phyloP scores from a whole-genome alignment of 1,284 basidiomycete genomes.

The Sporisorium scitamineum region DNA sequence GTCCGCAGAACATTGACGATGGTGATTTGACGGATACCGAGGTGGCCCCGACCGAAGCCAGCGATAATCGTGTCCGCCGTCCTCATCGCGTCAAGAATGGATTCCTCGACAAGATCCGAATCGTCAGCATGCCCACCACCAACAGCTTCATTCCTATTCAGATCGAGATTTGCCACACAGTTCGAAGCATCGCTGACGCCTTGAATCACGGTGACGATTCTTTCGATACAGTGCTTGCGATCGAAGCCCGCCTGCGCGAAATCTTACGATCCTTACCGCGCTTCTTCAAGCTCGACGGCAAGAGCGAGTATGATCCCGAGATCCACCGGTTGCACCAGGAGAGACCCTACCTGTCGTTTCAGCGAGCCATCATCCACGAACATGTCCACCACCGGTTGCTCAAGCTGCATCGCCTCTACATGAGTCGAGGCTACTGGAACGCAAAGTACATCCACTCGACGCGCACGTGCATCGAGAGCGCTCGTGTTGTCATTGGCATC shows the following conservation, averaged over 20 bases:
- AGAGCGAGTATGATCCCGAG: conserved; percentile 57
- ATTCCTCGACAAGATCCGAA: conserved; percentile 35
- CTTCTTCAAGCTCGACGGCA: conserved; percentile 54
- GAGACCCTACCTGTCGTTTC: conserved; percentile 57
- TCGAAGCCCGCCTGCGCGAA: conserved; percentile 52
- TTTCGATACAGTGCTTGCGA: conserved; percentile 50
- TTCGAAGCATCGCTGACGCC: conserved; percentile 46
- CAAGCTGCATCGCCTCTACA: conserved; percentile 57
- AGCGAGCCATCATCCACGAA: conserved; percentile 56
- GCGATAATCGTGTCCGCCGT: conserved; percentile 12
- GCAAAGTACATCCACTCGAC: conserved; percentile 59
- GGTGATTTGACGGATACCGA: conserved; percentile 42
- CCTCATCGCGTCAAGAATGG: conserved; percentile 16
- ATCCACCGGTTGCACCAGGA: conserved; percentile 52
- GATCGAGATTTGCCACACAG: conserved; percentile 52
- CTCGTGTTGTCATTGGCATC: conserved; percentile 42
- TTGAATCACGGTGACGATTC: conserved; percentile 40
- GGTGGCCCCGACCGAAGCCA: not conserved
- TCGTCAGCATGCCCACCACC: conserved; percentile 33
- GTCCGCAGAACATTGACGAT: conserved; percentile 61
- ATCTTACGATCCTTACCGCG: conserved; percentile 50
- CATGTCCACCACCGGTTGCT: conserved; percentile 58
- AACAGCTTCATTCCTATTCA: conserved; percentile 57
- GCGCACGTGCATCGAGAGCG: conserved; percentile 52
- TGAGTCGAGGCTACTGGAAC: conserved; percentile 59